Conservation (phyloP, 2,329 filamentous ascomycete genomes). For the Penicillium sp. region DNA sequence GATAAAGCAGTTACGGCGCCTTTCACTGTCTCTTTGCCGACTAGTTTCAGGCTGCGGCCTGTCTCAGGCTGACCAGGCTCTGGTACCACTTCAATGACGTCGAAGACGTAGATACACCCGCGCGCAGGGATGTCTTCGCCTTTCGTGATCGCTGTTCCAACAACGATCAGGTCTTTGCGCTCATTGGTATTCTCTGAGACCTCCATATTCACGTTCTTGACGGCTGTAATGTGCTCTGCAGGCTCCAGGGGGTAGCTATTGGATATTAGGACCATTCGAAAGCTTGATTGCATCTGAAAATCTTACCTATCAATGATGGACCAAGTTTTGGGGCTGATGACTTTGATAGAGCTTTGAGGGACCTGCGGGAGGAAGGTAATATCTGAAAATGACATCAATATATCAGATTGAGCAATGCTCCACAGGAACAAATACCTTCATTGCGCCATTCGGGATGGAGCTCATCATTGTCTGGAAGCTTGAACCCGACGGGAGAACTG, state of each 20-base stretch:
- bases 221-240: conserved; percentile 70
- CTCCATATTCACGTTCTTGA: conserved; percentile 79
- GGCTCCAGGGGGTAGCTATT: conserved; percentile 59
- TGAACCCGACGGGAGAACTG: conserved; percentile 62
- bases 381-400: conserved; percentile 31
- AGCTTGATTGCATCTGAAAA: background rate
- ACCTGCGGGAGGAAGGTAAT: conserved; percentile 59
- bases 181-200: conserved; percentile 87
- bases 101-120: conserved; percentile 82
- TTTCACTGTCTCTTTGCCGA: conserved; percentile 85
- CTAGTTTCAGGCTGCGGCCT: conserved; percentile 73
- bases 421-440: conserved; percentile 49
- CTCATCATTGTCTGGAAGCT: conserved; percentile 79
- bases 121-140: conserved; percentile 86
- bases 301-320: conserved; percentile 64
- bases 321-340: conserved; percentile 73
- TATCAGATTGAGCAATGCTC: background rate
- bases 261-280: conserved; percentile 1
- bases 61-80: conserved; percentile 81
- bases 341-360: conserved; percentile 66
- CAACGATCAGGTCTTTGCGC: conserved; percentile 70
- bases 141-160: conserved; percentile 78
- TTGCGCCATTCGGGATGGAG: conserved; percentile 73
- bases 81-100: conserved; percentile 85
- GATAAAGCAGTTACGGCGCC: conserved; percentile 85